Conservation (phyloP, 1,284 basidiomycete genomes). For the Neonothopanus nambi region DNA sequence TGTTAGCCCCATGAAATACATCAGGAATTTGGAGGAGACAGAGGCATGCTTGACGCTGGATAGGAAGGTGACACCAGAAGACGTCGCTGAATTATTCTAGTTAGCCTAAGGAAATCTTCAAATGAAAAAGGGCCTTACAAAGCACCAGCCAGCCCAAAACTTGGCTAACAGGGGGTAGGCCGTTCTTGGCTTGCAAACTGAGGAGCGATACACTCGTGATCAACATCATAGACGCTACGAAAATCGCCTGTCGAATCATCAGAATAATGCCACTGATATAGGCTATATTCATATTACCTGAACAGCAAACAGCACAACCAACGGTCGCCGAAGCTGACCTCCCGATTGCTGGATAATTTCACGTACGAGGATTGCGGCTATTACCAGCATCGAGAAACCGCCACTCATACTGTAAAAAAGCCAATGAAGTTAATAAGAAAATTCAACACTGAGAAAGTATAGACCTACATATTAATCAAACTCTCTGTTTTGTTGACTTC, state of each 20-base stretch:
- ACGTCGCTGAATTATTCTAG: constrained; percentile 35
- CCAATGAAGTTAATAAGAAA: neutral
- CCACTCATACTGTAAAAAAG: constrained; percentile 28
- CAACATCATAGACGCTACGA: constrained; percentile 49
- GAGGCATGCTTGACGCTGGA: constrained; percentile 29
- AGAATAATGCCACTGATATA: neutral
- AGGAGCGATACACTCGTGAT: constrained; percentile 59
- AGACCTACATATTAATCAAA: constrained; percentile 57
- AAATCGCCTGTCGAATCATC: constrained; percentile 22
- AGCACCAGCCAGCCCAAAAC: constrained; percentile 68
- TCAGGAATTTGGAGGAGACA: constrained; percentile 50
- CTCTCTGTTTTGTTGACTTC: constrained; percentile 77
- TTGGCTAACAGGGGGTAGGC: constrained; percentile 68
- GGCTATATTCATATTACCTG: constrained; percentile 39
- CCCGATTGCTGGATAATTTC: neutral
- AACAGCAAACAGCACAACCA: neutral
- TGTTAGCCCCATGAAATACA: constrained; percentile 72
- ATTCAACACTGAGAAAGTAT: neutral
- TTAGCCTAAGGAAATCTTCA: too few species aligned
- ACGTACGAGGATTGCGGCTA: constrained; percentile 13
- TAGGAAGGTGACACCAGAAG: constrained; percentile 53
- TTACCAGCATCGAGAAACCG: constrained; percentile 26
- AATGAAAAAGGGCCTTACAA: constrained; percentile 35
- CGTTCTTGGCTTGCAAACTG: constrained; percentile 65
- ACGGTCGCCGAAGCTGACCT: neutral